Conservation (phyloP, 352 stramenopile species). For the Stramenopiles sp. region DNA sequence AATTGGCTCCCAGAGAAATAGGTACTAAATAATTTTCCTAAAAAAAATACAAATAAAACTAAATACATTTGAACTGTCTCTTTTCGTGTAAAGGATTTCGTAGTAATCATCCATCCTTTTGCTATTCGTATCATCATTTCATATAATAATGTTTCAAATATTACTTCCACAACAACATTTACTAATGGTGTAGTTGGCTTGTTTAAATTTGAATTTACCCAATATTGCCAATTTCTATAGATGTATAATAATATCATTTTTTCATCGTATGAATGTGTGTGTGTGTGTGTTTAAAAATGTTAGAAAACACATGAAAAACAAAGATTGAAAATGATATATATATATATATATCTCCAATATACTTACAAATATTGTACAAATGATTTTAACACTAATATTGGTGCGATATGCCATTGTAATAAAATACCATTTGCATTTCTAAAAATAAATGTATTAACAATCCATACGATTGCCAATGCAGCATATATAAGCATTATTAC, state of each 20-base stretch:
- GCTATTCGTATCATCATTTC: not conserved
- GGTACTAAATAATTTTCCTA: not conserved
- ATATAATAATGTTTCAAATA: not conserved
- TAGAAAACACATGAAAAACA: not conserved
- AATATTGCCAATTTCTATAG: too few relatives aligned
- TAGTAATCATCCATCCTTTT: not conserved
- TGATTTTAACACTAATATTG: not conserved
- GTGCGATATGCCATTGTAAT: not conserved
- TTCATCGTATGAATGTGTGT: too few relatives aligned
- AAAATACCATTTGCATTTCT: not conserved
- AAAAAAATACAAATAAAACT: not conserved
- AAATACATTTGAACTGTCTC: not conserved
- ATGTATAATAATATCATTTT: too few relatives aligned
- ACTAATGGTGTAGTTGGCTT: too few relatives aligned
- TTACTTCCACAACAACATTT: too few relatives aligned
- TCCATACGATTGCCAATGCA: not conserved
- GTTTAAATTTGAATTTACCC: too few relatives aligned
- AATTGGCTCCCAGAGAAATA: too few relatives aligned
- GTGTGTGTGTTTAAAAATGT: not conserved
- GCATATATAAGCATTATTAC: not conserved
- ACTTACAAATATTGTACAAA: too few relatives aligned
- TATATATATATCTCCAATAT: too few relatives aligned
- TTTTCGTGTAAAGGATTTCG: not conserved
- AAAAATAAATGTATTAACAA: not conserved
- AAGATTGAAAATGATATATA: not conserved